Evolutionary conservation across 805 yeast genomes (phyloP).

Genomic region (Kockiozyma suomiensis): DNA sequence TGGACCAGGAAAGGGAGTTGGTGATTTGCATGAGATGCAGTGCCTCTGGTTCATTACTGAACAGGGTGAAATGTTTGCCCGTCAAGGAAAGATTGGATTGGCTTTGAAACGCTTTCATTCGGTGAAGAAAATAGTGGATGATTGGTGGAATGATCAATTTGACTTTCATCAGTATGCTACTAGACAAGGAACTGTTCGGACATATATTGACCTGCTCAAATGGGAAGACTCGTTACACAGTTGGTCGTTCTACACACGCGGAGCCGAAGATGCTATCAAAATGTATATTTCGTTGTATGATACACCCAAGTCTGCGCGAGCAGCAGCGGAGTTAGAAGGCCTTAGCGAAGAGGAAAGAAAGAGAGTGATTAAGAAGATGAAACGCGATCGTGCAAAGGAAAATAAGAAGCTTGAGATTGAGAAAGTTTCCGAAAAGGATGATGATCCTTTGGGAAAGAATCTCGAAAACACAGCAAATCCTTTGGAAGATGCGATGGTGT

Average conservation of each 20-base stretch:
- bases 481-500: slow-evolving; percentile 48
- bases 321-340: slow-evolving; percentile 36
- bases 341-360: slow-evolving; percentile 41
- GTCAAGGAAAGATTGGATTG: slow-evolving; percentile 67
- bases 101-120: slow-evolving; percentile 78
- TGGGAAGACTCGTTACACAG: slow-evolving; percentile 82
- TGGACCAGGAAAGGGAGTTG: slow-evolving; percentile 76
- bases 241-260: slow-evolving; percentile 64
- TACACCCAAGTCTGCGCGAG: slow-evolving; percentile 27
- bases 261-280: slow-evolving; percentile 67
- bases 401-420: slow-evolving; percentile 47
- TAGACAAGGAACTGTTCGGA: slow-evolving; percentile 86
- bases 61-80: slow-evolving; percentile 77
- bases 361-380: slow-evolving; percentile 45
- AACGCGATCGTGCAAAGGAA: slow-evolving; percentile 48
- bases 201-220: slow-evolving; percentile 70
- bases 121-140: slow-evolving; percentile 63
- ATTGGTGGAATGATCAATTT: slow-evolving; percentile 78
- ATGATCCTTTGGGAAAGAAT: slow-evolving; percentile 55
- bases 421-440: slow-evolving; percentile 40
- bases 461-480: slow-evolving; percentile 45
- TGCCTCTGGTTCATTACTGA: slow-evolving; percentile 87
- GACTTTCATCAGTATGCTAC: slow-evolving; percentile 94
- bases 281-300: slow-evolving; percentile 52
- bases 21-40: slow-evolving; percentile 85